These are phyloP conservation scores for Cephalotrichum gorgonifer DNA, from an alignment of 2,329 filamentous ascomycete genomes.

Conservation along the genomic window DNA sequence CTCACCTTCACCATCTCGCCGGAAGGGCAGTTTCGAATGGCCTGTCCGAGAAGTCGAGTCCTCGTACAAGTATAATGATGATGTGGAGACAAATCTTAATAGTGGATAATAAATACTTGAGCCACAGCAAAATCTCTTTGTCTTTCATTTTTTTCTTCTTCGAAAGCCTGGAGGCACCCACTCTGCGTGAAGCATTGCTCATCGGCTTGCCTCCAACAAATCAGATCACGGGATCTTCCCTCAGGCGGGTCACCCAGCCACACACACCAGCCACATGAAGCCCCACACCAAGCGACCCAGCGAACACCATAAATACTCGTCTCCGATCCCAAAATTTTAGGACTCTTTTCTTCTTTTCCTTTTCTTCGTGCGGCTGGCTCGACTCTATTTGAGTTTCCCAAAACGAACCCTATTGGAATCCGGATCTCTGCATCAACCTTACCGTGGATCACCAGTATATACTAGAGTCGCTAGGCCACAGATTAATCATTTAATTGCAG, in stretches of 20 bases:
- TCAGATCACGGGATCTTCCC: background rate
- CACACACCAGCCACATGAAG: no score
- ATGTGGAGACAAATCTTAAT: no score
- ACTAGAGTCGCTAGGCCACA: conserved; percentile 45
- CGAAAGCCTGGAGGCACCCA: no score
- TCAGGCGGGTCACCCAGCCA: background rate
- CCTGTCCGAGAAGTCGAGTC: no score
- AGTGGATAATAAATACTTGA: no score
- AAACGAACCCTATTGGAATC: conserved; percentile 2
- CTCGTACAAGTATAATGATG: no score
- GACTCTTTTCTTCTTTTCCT: conserved; percentile 28
- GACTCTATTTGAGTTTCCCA: conserved; percentile 23
- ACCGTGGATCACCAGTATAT: background rate
- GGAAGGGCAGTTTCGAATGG: no score
- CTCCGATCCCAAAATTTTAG: background rate
- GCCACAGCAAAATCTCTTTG: no score
- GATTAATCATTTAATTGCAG: conserved; percentile 68
- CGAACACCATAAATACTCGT: background rate
- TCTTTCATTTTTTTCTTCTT: no score
- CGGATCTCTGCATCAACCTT: background rate
- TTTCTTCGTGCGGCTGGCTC: conserved; percentile 69
- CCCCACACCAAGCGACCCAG: no score
- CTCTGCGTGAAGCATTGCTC: no score
- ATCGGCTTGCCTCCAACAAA: background rate
- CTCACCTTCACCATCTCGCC: no score